Base-by-base conservation (phyloP, 2,329 filamentous ascomycete genomes). In the Claviceps fusiformis region DNA sequence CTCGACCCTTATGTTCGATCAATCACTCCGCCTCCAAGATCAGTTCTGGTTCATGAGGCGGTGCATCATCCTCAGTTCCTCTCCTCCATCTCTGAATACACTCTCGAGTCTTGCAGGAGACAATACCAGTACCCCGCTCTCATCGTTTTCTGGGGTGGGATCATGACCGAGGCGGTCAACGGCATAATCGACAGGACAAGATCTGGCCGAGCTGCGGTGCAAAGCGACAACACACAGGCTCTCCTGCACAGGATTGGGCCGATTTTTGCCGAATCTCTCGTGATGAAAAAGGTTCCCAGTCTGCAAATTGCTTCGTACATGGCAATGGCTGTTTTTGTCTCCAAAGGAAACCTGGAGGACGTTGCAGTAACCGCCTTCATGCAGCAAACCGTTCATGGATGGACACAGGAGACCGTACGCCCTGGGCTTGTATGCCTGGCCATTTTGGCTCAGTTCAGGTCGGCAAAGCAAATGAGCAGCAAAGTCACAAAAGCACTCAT, bases 221-320 rank as follows among this genome's bases (percentile, higher is more conserved):
- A 95, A 68, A 79, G 80, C 61, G 85, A 93, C 64, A 87, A 89
- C 62, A 85, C 91, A 61, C 87, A 95, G 65, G 83, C 87, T 15
- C 73, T 97, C 15, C 73, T 95, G 27, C 82, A 80, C 59, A 71
- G 75, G 72, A 63, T 82, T 79, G 65, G 76, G 76, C 69, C 90
- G 74, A 62, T 90, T 3, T 76, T 98, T 37, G 87, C 89, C 57
- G 84, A 88, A 59, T 88, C 86, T 1, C 77, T 97, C 58, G 78
- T 84, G 9, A 79, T 92, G 73, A 83, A 83, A 62, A 83, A 86
- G 58, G 83, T 85, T 0, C 81, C 89, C 0, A 88, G 92, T 58
- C 74, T 95, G 46, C 87, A 91, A 60, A 80, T 95, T 57, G 90
- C 87, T 17, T 91, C 87, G 56, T 97, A 95, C 68, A 95, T 96